A percentile compares a stretch with the other conserved stretches of the same genome.
These are phyloP conservation scores for Plantago ovata DNA, from an alignment of 257 asterid species.

Conservation along the genomic window DNA sequence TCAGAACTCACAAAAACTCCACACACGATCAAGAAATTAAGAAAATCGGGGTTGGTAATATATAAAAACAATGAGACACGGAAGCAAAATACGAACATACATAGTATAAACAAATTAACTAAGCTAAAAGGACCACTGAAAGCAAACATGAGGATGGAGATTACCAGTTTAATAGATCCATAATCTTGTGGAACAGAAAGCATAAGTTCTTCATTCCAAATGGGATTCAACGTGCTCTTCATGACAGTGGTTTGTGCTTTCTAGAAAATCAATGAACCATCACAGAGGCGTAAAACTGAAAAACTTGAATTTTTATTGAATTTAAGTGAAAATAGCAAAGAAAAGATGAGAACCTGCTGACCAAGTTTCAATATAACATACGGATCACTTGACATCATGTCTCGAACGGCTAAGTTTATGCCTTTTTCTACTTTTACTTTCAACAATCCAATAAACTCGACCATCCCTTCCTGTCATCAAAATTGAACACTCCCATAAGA, in stretches of 20 bases:
- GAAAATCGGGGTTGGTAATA: too few species aligned
- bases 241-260: slow-evolving; percentile 69
- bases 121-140: background rate
- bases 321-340: background rate
- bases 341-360: slow-evolving; percentile 54
- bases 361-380: slow-evolving; percentile 80
- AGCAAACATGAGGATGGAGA: background rate
- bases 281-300: background rate
- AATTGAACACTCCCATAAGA: slow-evolving; percentile 7
- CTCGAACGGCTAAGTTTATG: slow-evolving; percentile 88
- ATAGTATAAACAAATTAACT: background rate
- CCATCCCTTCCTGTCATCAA: slow-evolving; percentile 56
- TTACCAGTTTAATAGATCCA: slow-evolving; percentile 81
- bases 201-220: slow-evolving; percentile 90
- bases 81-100: background rate
- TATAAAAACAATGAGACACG: background rate
- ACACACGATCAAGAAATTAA: too few species aligned
- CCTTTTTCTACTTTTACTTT: slow-evolving; percentile 78
- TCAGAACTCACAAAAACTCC: too few species aligned
- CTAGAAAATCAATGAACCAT: slow-evolving; percentile 33
- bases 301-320: background rate
- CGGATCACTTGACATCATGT: slow-evolving; percentile 99
- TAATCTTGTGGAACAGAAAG: slow-evolving; percentile 69
- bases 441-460: slow-evolving; percentile 66
- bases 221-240: slow-evolving; percentile 81